Conservation (phyloP, 129 eudicot species). For the Artemisia annua region DNA sequence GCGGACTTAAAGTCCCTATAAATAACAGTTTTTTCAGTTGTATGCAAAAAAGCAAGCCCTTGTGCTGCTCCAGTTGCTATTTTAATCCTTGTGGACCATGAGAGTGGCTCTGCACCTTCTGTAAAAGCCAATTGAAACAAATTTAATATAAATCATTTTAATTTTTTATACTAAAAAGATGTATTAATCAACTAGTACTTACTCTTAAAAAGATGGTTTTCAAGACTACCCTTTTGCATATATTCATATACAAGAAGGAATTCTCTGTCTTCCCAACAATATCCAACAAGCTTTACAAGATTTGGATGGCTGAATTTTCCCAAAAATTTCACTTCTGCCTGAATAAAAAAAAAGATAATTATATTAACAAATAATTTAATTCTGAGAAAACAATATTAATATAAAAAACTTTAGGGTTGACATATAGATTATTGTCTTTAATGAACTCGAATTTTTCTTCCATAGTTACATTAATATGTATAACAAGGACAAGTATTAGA, state of each 20-base stretch:
- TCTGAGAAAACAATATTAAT: neutral
- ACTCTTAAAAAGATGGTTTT: constrained; percentile 76
- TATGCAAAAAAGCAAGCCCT: constrained; percentile 68
- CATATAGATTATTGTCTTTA: no score
- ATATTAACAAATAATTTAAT: neutral
- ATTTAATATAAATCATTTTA: neutral
- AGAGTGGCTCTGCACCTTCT: constrained; percentile 52
- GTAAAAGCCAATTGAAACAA: constrained; percentile 15
- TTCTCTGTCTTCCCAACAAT: constrained; percentile 70
- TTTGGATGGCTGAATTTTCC: constrained; percentile 77
- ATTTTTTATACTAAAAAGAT: neutral
- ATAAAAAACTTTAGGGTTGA: no score
- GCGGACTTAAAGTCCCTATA: constrained; percentile 80
- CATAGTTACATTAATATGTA: no score
- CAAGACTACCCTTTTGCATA: constrained; percentile 75
- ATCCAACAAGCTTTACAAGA: constrained; percentile 65
- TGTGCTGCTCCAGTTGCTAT: constrained; percentile 74
- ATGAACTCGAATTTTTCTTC: no score
- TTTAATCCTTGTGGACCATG: constrained; percentile 59
- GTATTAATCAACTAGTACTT: constrained; percentile 14
- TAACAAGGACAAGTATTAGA: no score
- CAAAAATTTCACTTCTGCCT: constrained; percentile 78
- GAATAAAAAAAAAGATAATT: constrained; percentile 14
- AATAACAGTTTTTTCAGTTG: constrained; percentile 67
- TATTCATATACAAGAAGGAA: constrained; percentile 72